A percentile compares a stretch with the other conserved stretches of the same genome.
Evolutionary conservation across 192 early-diverging fungal genomes (phyloP).

Genomic region (Obelidium mucronatum): DNA sequence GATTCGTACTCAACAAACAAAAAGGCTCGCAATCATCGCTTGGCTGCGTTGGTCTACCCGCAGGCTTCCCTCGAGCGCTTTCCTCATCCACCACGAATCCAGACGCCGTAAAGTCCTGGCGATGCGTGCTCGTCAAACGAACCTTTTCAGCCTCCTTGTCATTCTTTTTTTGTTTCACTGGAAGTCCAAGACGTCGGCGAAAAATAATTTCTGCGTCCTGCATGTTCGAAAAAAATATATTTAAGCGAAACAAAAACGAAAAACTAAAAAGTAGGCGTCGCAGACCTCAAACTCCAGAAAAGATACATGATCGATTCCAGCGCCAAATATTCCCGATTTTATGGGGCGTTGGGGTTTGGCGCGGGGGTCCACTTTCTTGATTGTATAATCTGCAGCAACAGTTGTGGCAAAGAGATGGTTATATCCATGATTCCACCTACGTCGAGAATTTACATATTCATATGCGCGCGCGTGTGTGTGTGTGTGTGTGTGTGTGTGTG

Average conservation of each 20-base stretch:
- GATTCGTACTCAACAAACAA: conserved; percentile 9
- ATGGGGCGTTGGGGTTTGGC: conserved; percentile 34
- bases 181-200: conserved; percentile 18
- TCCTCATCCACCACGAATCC: conserved; percentile 31
- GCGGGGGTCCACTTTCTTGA: conserved; percentile 30
- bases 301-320: conserved; percentile 34
- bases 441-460: too few relatives aligned
- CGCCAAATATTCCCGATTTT: conserved; percentile 19
- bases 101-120: conserved; percentile 30
- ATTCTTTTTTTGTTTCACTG: conserved; percentile 10
- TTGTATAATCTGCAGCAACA: conserved; percentile 8
- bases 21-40: conserved; percentile 17
- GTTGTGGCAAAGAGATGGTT: conserved; percentile 21
- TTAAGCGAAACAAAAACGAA: not conserved
- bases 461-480: too few relatives aligned
- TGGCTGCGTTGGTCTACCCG: conserved; percentile 19
- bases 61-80: not conserved
- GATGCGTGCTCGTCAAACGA: conserved; percentile 29
- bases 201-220: conserved; percentile 33
- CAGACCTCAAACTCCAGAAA: conserved; percentile 27
- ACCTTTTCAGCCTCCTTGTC: conserved; percentile 28
- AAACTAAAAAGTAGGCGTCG: not conserved
- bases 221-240: not conserved
- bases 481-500: too few relatives aligned
- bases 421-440: conserved; percentile 33